These are phyloP conservation scores for Danielozyma ontarioensis DNA, from an alignment of 805 yeast species.

Conservation along the genomic window DNA sequence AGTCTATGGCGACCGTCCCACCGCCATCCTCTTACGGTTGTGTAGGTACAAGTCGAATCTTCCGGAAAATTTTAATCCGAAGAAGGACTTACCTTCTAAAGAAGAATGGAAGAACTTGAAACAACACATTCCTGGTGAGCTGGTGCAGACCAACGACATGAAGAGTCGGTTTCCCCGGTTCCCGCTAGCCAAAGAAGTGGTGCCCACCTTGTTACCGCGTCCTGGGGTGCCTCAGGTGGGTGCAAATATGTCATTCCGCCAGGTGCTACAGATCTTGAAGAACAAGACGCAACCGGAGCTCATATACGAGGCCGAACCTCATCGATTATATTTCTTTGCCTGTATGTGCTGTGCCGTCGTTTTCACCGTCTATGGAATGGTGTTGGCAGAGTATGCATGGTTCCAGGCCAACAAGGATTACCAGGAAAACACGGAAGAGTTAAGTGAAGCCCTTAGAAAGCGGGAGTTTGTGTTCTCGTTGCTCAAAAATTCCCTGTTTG, in stretches of 20 bases:
- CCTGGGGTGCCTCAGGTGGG: constrained; percentile 77
- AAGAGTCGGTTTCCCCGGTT: constrained; percentile 61
- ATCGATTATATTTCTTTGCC: constrained; percentile 65
- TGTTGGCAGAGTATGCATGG: constrained; percentile 51
- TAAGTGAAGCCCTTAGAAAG: constrained; percentile 37
- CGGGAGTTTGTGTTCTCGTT: constrained; percentile 32
- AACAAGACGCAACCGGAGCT: constrained; percentile 61
- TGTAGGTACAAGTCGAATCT: constrained; percentile 20
- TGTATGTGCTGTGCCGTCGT: constrained; percentile 66
- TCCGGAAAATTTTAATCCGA: constrained; percentile 26
- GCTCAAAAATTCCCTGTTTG: constrained; percentile 22
- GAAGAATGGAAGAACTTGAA: constrained; percentile 40
- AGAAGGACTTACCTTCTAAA: constrained; percentile 24
- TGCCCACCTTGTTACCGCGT: constrained; percentile 65
- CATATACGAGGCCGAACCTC: constrained; percentile 81
- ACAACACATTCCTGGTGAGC: constrained; percentile 56
- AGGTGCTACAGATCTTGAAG: constrained; percentile 55
- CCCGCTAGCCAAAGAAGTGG: constrained; percentile 58
- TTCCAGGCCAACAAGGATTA: constrained; percentile 48
- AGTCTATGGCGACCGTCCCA: not conserved
- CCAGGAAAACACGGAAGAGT: constrained; percentile 46
- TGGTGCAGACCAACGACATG: constrained; percentile 37
- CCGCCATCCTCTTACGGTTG: not conserved
- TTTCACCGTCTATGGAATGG: constrained; percentile 63
- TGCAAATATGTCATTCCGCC: constrained; percentile 47